A percentile compares a stretch with the other conserved stretches of the same genome.
These are phyloP conservation scores for Metschnikowia borealis DNA, from an alignment of 805 yeast genomes.

Conservation along the genomic window DNA sequence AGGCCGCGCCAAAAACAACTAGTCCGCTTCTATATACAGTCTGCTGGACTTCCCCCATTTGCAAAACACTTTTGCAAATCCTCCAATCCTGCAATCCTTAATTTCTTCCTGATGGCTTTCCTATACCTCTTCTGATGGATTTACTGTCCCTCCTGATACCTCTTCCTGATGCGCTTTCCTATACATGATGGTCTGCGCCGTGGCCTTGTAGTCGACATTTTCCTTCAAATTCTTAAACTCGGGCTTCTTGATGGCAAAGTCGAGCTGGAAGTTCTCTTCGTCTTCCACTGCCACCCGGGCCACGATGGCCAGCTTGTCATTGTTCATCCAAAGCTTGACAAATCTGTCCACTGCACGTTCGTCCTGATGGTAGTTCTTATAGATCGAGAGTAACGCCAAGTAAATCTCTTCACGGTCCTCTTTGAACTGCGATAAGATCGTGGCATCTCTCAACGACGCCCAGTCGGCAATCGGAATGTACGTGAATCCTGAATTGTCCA, in stretches of 20 bases:
- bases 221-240: constrained; percentile 23
- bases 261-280: constrained; percentile 15
- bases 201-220: constrained; percentile 25
- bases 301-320: constrained; percentile 21
- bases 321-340: constrained; percentile 29
- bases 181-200: constrained; percentile 2
- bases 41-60: neutral
- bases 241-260: constrained; percentile 22
- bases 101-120: neutral
- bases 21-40: neutral
- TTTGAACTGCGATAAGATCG: constrained; percentile 44
- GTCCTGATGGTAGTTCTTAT: constrained; percentile 40
- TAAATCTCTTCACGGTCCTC: constrained; percentile 35
- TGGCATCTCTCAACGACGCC: constrained; percentile 79
- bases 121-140: no score
- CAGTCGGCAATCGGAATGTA: constrained; percentile 81
- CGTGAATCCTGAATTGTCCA: constrained; percentile 51
- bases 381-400: constrained; percentile 15
- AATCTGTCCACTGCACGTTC: constrained; percentile 27
- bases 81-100: no score
- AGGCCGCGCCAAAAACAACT: neutral
- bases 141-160: no score
- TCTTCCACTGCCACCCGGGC: constrained; percentile 22
- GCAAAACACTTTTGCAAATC: no score
- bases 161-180: neutral